A percentile compares a stretch with the other conserved stretches of the same genome.
These are phyloP conservation scores for Cladosporium sp. DNA, from an alignment of 2,329 filamentous ascomycete species.

Conservation along the genomic window DNA sequence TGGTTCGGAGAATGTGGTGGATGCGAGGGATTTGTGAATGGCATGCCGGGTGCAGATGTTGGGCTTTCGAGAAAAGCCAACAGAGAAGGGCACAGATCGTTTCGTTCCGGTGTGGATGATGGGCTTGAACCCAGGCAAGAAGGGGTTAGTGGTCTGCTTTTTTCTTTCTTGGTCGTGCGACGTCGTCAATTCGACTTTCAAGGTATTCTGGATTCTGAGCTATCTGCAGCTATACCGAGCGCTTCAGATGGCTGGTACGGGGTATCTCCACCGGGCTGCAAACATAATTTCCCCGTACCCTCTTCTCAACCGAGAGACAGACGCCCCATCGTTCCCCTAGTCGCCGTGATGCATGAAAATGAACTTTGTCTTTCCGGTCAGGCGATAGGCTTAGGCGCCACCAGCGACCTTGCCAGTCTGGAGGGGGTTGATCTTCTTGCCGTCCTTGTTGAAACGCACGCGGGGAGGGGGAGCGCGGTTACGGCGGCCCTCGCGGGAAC, in stretches of 20 bases:
- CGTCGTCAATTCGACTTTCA: constrained; percentile 5
- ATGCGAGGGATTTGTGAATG: too few species aligned
- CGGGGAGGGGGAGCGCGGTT: constrained; percentile 97
- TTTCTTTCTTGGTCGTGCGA: too few species aligned
- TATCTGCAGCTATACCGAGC: constrained; percentile 14
- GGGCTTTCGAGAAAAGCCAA: too few species aligned
- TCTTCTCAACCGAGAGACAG: constrained; percentile 16
- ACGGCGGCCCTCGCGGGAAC: constrained; percentile 91
- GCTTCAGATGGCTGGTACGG: constrained; percentile 12
- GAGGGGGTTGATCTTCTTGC: constrained; percentile 97
- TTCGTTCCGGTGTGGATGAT: too few species aligned
- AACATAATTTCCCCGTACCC: constrained; percentile 12
- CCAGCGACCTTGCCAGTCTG: constrained; percentile 63
- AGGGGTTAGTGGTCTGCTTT: too few species aligned
- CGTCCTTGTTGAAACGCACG: constrained; percentile 99
- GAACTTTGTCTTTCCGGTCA: constrained; percentile 13
- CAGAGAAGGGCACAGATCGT: too few species aligned
- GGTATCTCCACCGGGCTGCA: constrained; percentile 12
- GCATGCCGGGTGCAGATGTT: too few species aligned
- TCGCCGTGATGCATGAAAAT: constrained; percentile 15
- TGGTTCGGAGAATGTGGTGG: too few species aligned
- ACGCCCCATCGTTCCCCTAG: constrained; percentile 16
- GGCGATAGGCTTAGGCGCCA: constrained; percentile 25
- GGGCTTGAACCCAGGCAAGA: too few species aligned
- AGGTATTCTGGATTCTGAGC: constrained; percentile 14